A percentile compares a stretch with the other conserved stretches of the same genome.
Evolutionary conservation across 1,284 basidiomycete species (phyloP).

Genomic region (Mycena sp.): DNA sequence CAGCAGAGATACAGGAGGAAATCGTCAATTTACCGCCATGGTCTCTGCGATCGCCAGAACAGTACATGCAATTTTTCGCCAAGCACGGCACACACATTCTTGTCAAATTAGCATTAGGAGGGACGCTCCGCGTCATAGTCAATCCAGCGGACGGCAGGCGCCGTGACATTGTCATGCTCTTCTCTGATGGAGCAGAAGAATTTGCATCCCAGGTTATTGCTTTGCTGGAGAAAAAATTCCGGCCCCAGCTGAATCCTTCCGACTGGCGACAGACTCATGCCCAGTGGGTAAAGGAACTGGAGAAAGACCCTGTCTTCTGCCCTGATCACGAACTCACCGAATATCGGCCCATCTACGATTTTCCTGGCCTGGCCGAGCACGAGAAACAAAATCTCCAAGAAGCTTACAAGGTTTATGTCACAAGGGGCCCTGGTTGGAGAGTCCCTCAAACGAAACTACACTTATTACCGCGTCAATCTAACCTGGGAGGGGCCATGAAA

Average conservation of each 20-base stretch:
- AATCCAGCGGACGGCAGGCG: too few species aligned
- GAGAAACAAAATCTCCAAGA: neutral
- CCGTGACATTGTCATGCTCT: too few species aligned
- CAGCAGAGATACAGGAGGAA: conserved; percentile 7
- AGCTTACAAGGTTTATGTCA: too few species aligned
- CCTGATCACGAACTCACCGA: conserved; percentile 13
- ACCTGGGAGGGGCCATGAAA: too few species aligned
- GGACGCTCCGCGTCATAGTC: conserved; percentile 16
- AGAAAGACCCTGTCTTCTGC: conserved; percentile 26
- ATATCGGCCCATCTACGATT: conserved; percentile 5
- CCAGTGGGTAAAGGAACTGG: conserved; percentile 17
- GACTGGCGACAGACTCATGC: conserved; percentile 3
- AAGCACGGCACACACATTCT: conserved; percentile 14
- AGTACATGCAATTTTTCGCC: conserved; percentile 15
- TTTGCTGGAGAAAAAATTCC: conserved; percentile 2
- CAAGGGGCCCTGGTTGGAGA: too few species aligned
- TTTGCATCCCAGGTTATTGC: conserved; percentile 13
- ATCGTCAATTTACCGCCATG: conserved; percentile 7
- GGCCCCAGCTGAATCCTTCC: neutral
- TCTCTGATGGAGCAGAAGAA: neutral
- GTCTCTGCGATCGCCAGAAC: neutral
- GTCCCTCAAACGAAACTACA: too few species aligned
- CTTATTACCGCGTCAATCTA: too few species aligned
- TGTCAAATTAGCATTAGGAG: conserved; percentile 14
- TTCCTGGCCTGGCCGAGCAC: neutral